Evolutionary conservation across 192 early-diverging fungal species (phyloP).

Genomic region (Physocladia obscura): DNA sequence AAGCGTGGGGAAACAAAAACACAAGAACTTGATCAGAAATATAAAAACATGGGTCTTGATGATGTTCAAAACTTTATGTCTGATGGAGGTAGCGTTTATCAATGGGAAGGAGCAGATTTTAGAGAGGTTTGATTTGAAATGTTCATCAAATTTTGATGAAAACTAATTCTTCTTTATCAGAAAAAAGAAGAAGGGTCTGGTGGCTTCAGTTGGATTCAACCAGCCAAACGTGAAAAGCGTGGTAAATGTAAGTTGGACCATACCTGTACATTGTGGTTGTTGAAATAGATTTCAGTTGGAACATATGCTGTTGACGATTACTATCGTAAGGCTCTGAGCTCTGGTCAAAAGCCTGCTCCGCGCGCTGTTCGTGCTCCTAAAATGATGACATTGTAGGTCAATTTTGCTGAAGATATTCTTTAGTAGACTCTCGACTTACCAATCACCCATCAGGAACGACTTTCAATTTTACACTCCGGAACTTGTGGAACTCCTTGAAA

Average conservation of each 20-base stretch:
- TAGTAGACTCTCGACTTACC: not conserved
- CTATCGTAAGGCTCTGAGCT: constrained; percentile 82
- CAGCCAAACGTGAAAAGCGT: constrained; percentile 91
- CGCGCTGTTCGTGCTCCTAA: constrained; percentile 58
- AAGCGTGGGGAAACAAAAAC: constrained; percentile 85
- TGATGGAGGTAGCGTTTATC: constrained; percentile 72
- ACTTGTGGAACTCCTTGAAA: constrained; percentile 76
- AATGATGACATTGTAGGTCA: not conserved
- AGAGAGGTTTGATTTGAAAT: constrained; percentile 37
- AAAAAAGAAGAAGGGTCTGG: constrained; percentile 43
- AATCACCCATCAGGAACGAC: constrained; percentile 70
- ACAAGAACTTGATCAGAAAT: constrained; percentile 83
- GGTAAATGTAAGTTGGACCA: constrained; percentile 28
- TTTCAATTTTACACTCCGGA: constrained; percentile 91
- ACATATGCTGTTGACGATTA: constrained; percentile 92
- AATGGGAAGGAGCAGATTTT: constrained; percentile 98
- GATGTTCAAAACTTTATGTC: constrained; percentile 86
- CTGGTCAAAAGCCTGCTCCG: constrained; percentile 53
- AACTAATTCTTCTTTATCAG: not conserved
- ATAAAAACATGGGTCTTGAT: constrained; percentile 85
- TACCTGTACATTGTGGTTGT: too few relatives aligned
- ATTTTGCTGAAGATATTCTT: not conserved
- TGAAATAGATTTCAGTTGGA: constrained; percentile 33
- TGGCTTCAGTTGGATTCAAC: constrained; percentile 86
- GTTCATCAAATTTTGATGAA: not conserved